Base-by-base conservation (phyloP, 352 stramenopile species). In the Phytophthora crassamura region DNA sequence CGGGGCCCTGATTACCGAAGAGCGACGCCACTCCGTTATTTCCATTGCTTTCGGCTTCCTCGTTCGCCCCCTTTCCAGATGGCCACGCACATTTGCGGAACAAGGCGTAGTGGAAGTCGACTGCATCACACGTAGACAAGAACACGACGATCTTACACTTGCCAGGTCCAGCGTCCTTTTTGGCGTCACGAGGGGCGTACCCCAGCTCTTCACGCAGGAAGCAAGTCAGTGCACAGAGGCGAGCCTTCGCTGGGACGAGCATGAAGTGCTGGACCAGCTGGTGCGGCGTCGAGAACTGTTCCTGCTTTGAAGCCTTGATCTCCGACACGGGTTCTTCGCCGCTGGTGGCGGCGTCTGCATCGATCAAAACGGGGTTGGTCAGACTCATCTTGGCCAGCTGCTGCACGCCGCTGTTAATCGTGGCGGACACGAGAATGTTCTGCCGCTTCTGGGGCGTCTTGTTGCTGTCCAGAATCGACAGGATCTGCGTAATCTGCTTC, bases 401-500 rank as follows among this genome's bases (percentile, higher is more conserved):
- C 63, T 95, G 74, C 4, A 97, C 89, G 35, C 89, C 84, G 28
- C 74, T 93, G 71, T 91, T 97, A 54, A 97, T 82, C 3, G 89
- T 97, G n/a, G 89, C 89, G 3, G 87, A 97, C 28, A 97, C 85
- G 15, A 97, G 68, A 35, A 96, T 75, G 61, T 92, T 96, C 63
- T 96, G 86, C 10, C 84, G 74, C 47, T 82, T 84, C 45, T 71
- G 64, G 18, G 94, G 88, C 9, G 82, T 83, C 33, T 91, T 96
- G 68, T 98, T 93, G n/a, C 85, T 82, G 53, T 98, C 97, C 12
- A 96, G 91, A 54, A 99, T 93, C 54, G 74, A 74, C 56, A 99
- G 84, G 68, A 99, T 99, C 45, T 98, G 89, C 45, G 94, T 95
- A 78, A 99, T 99, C 76, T 99, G 96, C 52, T 98, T 98, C 78